Evolutionary conservation across 768 basidiomycete genomes (phyloP).

Genomic region (Pulveroboletus sp.): DNA sequence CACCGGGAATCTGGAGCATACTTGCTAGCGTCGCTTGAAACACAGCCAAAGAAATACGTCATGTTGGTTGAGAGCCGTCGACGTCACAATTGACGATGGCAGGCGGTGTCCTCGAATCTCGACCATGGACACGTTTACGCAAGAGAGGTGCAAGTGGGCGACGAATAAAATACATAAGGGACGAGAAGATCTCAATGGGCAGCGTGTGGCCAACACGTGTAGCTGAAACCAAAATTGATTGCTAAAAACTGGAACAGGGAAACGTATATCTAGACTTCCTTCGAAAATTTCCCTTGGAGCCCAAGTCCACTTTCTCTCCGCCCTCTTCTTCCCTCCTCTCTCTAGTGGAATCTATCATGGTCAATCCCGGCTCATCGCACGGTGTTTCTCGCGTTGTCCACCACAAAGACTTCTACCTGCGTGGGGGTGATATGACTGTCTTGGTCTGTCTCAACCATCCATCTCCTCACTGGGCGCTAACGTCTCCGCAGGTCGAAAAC

Average conservation of each 20-base stretch:
- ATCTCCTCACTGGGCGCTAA: constrained; percentile 9
- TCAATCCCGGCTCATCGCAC: constrained; percentile 19
- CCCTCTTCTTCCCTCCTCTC: constrained; percentile 32
- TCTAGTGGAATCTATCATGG: constrained; percentile 23
- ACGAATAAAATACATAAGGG: constrained; percentile 19
- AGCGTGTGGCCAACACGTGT: constrained; percentile 39
- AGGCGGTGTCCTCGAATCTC: constrained; percentile 8
- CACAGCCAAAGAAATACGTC: background rate
- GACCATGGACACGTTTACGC: constrained; percentile 27
- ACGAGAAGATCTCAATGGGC: constrained; percentile 14
- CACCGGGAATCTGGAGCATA: too few relatives aligned
- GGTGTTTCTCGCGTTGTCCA: constrained; percentile 32
- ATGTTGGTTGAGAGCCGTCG: constrained; percentile 7
- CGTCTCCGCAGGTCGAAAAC: constrained; percentile 48
- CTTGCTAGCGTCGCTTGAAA: constrained; percentile 10
- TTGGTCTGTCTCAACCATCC: constrained; percentile 38
- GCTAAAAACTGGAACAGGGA: constrained; percentile 26
- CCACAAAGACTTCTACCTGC: constrained; percentile 50
- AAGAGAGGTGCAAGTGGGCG: constrained; percentile 17
- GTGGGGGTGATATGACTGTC: constrained; percentile 55
- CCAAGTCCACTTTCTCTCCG: constrained; percentile 24
- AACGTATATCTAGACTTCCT: constrained; percentile 36
- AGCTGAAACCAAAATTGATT: constrained; percentile 16
- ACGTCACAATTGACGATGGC: too few relatives aligned
- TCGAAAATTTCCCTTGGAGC: constrained; percentile 35